Percentiles rank a stretch among this genome's conserved stretches.
Evolutionary conservation across 495 filamentous ascomycete genomes (phyloP).

Genomic region (Jackrogersella minutella): DNA sequence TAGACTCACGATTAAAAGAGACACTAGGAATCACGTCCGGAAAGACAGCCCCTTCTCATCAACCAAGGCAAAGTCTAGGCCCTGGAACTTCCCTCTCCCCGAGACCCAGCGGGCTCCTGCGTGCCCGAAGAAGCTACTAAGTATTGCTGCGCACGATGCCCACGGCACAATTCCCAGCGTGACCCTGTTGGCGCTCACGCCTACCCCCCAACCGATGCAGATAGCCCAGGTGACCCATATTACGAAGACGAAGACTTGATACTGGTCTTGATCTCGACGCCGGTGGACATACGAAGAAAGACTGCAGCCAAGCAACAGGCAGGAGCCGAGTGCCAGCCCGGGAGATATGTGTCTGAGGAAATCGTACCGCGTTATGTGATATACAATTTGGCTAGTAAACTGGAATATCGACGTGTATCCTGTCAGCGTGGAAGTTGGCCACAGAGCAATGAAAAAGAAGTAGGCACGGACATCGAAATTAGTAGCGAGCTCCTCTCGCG

Average conservation of each 20-base stretch:
- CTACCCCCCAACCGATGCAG: slow-evolving; percentile 43
- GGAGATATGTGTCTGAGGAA: slow-evolving; percentile 47
- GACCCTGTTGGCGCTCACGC: slow-evolving; percentile 49
- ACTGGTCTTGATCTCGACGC: slow-evolving; percentile 49
- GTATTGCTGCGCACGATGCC: slow-evolving; percentile 54
- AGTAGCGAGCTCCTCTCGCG: slow-evolving; percentile 7
- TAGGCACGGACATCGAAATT: slow-evolving; percentile 17
- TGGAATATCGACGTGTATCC: not conserved
- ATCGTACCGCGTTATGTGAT: slow-evolving; percentile 15
- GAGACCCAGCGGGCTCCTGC: slow-evolving; percentile 25
- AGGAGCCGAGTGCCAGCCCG: slow-evolving; percentile 53
- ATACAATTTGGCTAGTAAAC: slow-evolving; percentile 7
- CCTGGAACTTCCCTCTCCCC: not conserved
- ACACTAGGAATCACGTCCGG: not conserved
- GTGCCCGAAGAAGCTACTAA: slow-evolving; percentile 44
- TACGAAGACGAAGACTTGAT: slow-evolving; percentile 51
- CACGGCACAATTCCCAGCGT: slow-evolving; percentile 54
- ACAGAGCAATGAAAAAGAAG: not conserved
- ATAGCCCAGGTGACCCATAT: slow-evolving; percentile 44
- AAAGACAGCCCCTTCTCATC: not conserved
- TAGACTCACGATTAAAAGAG: not conserved
- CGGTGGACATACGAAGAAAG: slow-evolving; percentile 56
- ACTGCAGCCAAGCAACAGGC: slow-evolving; percentile 54
- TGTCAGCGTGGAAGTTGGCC: slow-evolving; percentile 8
- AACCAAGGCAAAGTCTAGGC: not conserved